Base-by-base conservation (phyloP, 495 filamentous ascomycete genomes). In the Tetracladium marchalianum region DNA sequence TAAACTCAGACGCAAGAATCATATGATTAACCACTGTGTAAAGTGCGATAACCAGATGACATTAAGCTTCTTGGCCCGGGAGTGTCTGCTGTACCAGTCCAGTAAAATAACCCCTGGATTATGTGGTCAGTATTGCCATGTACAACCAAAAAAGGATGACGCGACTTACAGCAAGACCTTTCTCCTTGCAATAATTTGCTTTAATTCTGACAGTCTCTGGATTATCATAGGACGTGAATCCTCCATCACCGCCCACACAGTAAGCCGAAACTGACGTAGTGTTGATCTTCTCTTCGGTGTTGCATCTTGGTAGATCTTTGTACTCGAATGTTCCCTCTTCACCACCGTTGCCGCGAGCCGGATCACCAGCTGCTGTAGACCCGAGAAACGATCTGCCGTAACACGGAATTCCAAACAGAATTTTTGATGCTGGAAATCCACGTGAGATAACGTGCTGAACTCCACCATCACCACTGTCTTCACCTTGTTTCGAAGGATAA, bases 291-390 rank as follows among this genome's bases (percentile, higher is more conserved):
- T 93, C 86, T 55, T 76, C 71, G n/a, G 64, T 62, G 9, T 79
- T 83, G 4, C 80, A 77, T 16, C 87, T 68, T 5, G 89, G 87
- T 7, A 95, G 67, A 32, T 84, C 72, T 52, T 70, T 73, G 59
- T 90, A 95, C 52, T 94, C 87, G 55, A 94, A 92, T 6, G 78
- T 76, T 5, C 86, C 87, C 41, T 88, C 85, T 43, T 89, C 80
- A 10, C 85, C 88, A 6, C 77, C 88, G 17, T 63, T 59, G 11
- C 80, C 82, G 11, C 65, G 71, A 53, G 77, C 84, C 17, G 64
- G 64, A 47, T 89, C 76, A 6, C 84, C 84, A 9, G 79, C 68
- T 11, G 77, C 73, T 17, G 62, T 66, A 31, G 78, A 78, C 33
- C 78, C 78, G 35, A 87, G 66, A 58, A 95, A 95, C 11, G 84